These are phyloP conservation scores for Pleurotus giganteus DNA, from an alignment of 768 basidiomycete genomes.

Conservation along the genomic window DNA sequence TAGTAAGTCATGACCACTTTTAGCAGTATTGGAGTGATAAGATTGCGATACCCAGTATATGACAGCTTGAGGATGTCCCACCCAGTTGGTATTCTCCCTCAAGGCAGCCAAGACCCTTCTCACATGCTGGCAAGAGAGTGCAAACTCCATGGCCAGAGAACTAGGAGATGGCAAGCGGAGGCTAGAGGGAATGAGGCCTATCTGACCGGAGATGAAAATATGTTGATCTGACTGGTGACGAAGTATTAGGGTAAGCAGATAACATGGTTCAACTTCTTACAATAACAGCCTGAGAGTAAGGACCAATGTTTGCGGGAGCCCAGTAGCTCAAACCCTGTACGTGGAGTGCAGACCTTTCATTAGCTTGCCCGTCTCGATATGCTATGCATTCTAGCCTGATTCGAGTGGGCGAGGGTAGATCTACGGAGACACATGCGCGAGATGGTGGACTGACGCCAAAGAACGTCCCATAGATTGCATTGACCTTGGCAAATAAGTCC, in stretches of 20 bases:
- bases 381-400: slow-evolving; percentile 82
- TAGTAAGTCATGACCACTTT: slow-evolving; percentile 31
- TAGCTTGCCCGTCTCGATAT: slow-evolving; percentile 38
- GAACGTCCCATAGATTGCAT: slow-evolving; percentile 73
- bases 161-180: slow-evolving; percentile 62
- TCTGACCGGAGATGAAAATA: slow-evolving; percentile 93
- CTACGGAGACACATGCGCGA: slow-evolving; percentile 88
- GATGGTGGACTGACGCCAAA: slow-evolving; percentile 93
- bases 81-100: slow-evolving; percentile 54
- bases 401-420: slow-evolving; percentile 54
- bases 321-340: slow-evolving; percentile 97
- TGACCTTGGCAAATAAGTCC: slow-evolving; percentile 73
- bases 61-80: slow-evolving; percentile 58
- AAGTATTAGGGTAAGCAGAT: background rate
- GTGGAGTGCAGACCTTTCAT: slow-evolving; percentile 74
- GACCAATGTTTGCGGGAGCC: slow-evolving; percentile 99
- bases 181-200: slow-evolving; percentile 79
- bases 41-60: slow-evolving; percentile 68
- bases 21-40: slow-evolving; percentile 37
- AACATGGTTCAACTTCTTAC: slow-evolving; percentile 42
- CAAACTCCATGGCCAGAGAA: slow-evolving; percentile 62
- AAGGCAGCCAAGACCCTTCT: slow-evolving; percentile 63
- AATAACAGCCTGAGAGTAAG: slow-evolving; percentile 91
- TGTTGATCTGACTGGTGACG: slow-evolving; percentile 62
- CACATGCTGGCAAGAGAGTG: slow-evolving; percentile 80